These are phyloP conservation scores for Sphagnum tenellum DNA, from an alignment of 225 moss, liverwort and hornwort genomes.

Conservation along the genomic window DNA sequence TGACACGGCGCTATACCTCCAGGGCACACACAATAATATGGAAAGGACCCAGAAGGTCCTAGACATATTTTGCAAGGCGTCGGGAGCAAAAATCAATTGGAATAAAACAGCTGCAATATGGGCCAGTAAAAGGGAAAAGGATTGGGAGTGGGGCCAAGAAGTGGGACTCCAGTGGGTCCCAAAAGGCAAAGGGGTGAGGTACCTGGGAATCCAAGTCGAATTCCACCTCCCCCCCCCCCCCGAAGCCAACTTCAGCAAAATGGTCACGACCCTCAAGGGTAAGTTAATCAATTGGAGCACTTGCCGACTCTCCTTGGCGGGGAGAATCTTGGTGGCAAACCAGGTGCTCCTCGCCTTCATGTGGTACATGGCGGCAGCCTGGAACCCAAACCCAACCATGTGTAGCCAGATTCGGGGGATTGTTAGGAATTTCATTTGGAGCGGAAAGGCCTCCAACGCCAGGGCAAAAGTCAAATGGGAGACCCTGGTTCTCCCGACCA, in stretches of 20 bases:
- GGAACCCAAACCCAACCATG: too few relatives aligned
- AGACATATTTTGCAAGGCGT: neutral
- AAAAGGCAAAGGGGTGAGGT: neutral
- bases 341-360: too few relatives aligned
- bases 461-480: neutral
- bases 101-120: neutral
- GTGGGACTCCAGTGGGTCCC: neutral
- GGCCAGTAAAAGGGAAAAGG: neutral
- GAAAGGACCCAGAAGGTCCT: neutral
- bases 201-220: neutral
- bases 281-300: neutral
- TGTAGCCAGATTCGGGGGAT: neutral
- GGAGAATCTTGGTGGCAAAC: neutral
- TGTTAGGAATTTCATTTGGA: neutral
- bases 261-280: neutral
- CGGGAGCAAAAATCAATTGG: neutral
- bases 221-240: neutral
- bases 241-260: too few relatives aligned
- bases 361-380: too few relatives aligned
- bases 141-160: neutral
- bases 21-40: neutral
- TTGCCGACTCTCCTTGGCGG: neutral
- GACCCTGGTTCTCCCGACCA: neutral
- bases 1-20: neutral
- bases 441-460: neutral